Evolutionary conservation across 805 yeast species (phyloP), one percentile per base, ranked within the genome.

Genomic region (Candida stauntonica): DNA sequence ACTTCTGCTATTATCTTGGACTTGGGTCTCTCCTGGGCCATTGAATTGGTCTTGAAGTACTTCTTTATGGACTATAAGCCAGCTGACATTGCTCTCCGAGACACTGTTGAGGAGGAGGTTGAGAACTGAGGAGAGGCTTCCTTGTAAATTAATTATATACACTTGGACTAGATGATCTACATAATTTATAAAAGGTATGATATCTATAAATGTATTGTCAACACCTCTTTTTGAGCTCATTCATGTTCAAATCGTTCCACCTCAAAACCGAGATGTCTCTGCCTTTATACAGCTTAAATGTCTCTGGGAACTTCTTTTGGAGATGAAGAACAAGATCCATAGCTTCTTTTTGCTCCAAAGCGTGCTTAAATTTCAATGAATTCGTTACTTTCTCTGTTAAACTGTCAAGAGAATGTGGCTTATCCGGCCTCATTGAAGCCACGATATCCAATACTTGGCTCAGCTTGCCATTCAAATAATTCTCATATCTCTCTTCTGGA

Each of bases 1-100:
- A 85, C 96, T 3, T 52, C 67, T 1, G 72, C 87, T 28, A 77
- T 93, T 67, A 46, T 85, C 29, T 59, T 82, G 26, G 99, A 93
- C 64, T 78, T 86, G 54, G 79, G 71, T 27, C 79, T 79, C 27
- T 73, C 94, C 34, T 86, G 83, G 81, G 73, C 62, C 7, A 78
- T 86, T 58, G 99, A 93, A 66, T 47, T 79, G 35, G 74, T 73
- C n/a, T 76, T 93, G 67, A 93, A 93, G 62, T 68, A 70, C 57
- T 78, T 81, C 66, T 91, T 86, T 64, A 83, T 85, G 86, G 95
- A 93, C 62, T 86, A 79, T 54, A 81, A 82, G 54, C 86, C 98
- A 35, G 86, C 95, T 42, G 96, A 91, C 57, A 93, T 91, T 62
- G 95, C 98, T 5, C 30, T 47, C 3, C 64, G 63, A 39, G 51